A percentile compares a stretch with the other conserved stretches of the same genome.
Evolutionary conservation across 192 early-diverging fungal species (phyloP).

Genomic region (Coemansia interrupta): DNA sequence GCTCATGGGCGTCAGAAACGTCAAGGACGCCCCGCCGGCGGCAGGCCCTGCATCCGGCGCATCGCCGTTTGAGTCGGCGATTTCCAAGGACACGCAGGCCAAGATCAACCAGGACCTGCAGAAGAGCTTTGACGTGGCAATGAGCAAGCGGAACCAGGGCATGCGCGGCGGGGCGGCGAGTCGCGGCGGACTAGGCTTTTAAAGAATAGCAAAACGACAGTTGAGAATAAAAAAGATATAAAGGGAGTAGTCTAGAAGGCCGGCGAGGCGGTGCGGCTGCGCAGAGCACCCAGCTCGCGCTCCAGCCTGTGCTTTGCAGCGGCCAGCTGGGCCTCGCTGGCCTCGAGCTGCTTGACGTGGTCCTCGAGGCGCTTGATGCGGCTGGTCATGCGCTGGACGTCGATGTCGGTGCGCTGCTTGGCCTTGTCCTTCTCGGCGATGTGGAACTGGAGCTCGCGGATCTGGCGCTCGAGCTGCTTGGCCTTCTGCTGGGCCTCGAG

Average conservation of each 20-base stretch:
- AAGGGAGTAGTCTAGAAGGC: slow-evolving; percentile 17
- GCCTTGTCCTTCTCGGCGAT: slow-evolving; percentile 77
- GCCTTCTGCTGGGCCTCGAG: slow-evolving; percentile 46
- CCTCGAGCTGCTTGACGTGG: slow-evolving; percentile 45
- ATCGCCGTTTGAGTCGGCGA: slow-evolving; percentile 47
- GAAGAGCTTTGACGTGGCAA: slow-evolving; percentile 40
- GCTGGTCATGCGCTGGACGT: slow-evolving; percentile 59
- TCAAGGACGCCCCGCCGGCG: neutral
- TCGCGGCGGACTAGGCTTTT: slow-evolving; percentile 45
- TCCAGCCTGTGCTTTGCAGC: slow-evolving; percentile 46
- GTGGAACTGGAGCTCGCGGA: slow-evolving; percentile 85
- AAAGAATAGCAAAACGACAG: slow-evolving; percentile 4
- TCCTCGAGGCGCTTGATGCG: slow-evolving; percentile 52
- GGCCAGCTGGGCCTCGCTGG: slow-evolving; percentile 36
- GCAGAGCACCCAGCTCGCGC: slow-evolving; percentile 44
- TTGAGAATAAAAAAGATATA: neutral
- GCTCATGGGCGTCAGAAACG: slow-evolving; percentile 41
- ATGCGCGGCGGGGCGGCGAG: slow-evolving; percentile 14
- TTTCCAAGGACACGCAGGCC: slow-evolving; percentile 29
- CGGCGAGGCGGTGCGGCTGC: slow-evolving; percentile 48
- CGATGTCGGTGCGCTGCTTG: slow-evolving; percentile 69
- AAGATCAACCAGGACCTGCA: slow-evolving; percentile 41
- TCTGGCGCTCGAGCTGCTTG: slow-evolving; percentile 63
- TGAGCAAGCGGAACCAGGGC: slow-evolving; percentile 30
- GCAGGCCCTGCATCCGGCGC: neutral